Percentiles rank a stretch among this genome's conserved stretches.
phyloP scores from a whole-genome alignment of 108 stramenopile species.

The Cylindrotheca closterium region DNA sequence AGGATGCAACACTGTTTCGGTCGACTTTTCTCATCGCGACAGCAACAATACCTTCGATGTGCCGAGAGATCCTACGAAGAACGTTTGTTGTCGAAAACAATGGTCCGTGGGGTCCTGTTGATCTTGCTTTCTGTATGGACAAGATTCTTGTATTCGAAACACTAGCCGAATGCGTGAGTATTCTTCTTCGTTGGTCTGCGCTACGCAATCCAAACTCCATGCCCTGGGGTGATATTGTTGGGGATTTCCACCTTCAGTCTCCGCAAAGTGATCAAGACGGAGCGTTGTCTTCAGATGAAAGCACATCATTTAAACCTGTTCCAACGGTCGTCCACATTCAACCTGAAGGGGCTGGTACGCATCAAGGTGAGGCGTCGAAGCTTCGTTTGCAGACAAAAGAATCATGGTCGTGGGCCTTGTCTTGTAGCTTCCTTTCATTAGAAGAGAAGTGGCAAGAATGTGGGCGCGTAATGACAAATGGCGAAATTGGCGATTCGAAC shows the following conservation, averaged over 20 bases:
- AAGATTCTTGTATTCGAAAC: neutral
- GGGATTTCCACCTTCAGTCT: slow-evolving; percentile 3
- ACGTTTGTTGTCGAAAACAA: neutral
- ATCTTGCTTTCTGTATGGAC: neutral
- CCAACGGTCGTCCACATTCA: slow-evolving; percentile 16
- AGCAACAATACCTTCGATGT: slow-evolving; percentile 19
- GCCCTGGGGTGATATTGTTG: slow-evolving; percentile 37
- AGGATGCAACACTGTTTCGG: slow-evolving; percentile 24
- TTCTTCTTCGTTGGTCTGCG: slow-evolving; percentile 23
- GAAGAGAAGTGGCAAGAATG: slow-evolving; percentile 34
- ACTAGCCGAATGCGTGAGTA: slow-evolving; percentile 16
- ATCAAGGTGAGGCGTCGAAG: neutral
- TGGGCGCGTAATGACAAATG: slow-evolving; percentile 1
- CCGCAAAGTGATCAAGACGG: neutral
- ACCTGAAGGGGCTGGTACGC: neutral
- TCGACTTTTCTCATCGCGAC: slow-evolving; percentile 19
- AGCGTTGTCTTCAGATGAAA: neutral
- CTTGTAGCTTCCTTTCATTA: slow-evolving; percentile 23
- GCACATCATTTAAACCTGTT: neutral
- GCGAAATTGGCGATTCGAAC: neutral
- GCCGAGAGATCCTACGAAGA: slow-evolving; percentile 10
- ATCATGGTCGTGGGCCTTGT: slow-evolving; percentile 35
- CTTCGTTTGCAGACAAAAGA: slow-evolving; percentile 18
- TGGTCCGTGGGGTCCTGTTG: neutral
- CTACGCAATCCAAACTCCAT: slow-evolving; percentile 29